These are phyloP conservation scores for Gigaspora rosea DNA, from an alignment of 192 early-diverging fungal species.

Conservation along the genomic window DNA sequence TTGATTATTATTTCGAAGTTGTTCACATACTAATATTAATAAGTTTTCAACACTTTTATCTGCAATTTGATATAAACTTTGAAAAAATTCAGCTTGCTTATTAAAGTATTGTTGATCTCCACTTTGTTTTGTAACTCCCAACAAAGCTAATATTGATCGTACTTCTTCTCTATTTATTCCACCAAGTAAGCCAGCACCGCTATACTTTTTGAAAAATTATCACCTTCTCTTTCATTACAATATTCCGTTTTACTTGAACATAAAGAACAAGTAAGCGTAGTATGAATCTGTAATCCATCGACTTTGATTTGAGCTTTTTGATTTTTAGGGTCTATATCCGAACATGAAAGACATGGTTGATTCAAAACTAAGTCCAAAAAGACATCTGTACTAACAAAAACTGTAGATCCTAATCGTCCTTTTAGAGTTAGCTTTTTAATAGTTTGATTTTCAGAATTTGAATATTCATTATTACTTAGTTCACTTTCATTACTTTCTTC, in stretches of 20 bases:
- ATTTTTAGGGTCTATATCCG: constrained; percentile 6
- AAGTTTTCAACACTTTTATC: too few species aligned
- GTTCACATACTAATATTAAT: too few species aligned
- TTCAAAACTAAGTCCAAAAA: constrained; percentile 13
- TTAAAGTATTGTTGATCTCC: background rate
- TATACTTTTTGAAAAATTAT: constrained; percentile 8
- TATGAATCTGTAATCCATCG: background rate
- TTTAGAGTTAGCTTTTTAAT: constrained; percentile 3
- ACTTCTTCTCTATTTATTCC: constrained; percentile 11
- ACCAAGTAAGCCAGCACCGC: background rate
- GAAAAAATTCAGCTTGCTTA: constrained; percentile 5
- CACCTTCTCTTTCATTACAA: background rate
- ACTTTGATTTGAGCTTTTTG: background rate
- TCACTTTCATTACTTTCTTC: too few species aligned
- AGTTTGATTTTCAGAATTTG: background rate
- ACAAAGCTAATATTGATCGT: background rate
- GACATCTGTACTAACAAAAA: constrained; percentile 9
- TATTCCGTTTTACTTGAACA: background rate
- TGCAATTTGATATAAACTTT: too few species aligned
- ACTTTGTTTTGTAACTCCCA: constrained; percentile 1
- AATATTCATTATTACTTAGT: too few species aligned
- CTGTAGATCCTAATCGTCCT: background rate
- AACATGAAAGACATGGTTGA: background rate
- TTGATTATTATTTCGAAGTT: too few species aligned
- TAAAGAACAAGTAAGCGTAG: background rate